Base-by-base conservation (phyloP, 108 stramenopile species). In the Skeletonema menzelii region DNA sequence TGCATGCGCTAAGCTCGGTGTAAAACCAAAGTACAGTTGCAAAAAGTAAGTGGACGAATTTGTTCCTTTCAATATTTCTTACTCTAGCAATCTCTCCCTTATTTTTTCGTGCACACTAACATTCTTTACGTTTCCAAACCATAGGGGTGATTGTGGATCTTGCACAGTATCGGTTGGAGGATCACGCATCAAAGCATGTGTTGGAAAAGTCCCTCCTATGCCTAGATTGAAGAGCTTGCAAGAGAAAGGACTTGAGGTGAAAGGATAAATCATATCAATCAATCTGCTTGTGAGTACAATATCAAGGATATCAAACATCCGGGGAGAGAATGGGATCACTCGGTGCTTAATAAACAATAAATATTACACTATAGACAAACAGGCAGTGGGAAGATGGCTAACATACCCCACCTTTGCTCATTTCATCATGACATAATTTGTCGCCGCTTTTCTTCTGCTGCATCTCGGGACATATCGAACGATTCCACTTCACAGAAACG, bases 11-110 rank as follows among this genome's bases (percentile, higher is more conserved):
- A 76, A 75, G 46, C 86, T 95, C 61, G 94, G 94, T 26, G 84
- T 91, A 37, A 92, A 92, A 65, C 91, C 91, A 4, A 91, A 88
- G 59, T 95, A 92, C 64, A 84, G 80, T 38, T 95, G 94, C 66
- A 82, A 85, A 76, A 91, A 88, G 88, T 92, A 75, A 88, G 91
- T 67, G 15, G 20, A 2, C 59, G 8, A 32, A 5, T 44, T 2
- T 60, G 27, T 7, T 22, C 22, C 22, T 60, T 26, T 67, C 31
- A 40, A 32, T 14, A 37, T 20, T 27, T 0, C 58, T 4, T 32
- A 60, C 17, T 13, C 2, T 20, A 26, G 5, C 20, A 17, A 17
- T 66, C 46, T 46, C 58, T 72, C 56, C 19, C 26, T 46, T 37
- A 20, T 65, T 14, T 46, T 66, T 17, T 2, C 56, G 34, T 56